Percentiles rank a stretch among this genome's conserved stretches.
These are phyloP conservation scores for Xylaria sp. DNA, from an alignment of 2,329 filamentous ascomycete genomes.

Conservation along the genomic window DNA sequence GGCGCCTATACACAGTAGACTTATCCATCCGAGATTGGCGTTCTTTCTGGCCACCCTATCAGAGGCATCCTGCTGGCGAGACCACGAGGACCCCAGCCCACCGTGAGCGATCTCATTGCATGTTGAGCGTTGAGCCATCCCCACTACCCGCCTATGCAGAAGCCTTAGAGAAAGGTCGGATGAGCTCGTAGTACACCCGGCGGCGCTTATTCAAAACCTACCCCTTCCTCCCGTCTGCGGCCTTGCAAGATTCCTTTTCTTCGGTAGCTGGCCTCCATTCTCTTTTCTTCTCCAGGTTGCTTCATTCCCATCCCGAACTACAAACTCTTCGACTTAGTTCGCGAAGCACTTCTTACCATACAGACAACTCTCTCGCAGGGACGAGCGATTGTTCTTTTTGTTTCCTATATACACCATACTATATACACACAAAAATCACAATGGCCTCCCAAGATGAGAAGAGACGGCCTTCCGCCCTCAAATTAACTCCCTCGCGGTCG, in stretches of 20 bases:
- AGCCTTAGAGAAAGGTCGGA: constrained; percentile 48
- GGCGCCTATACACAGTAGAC: constrained; percentile 60
- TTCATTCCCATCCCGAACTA: constrained; percentile 52
- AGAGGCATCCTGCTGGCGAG: constrained; percentile 50
- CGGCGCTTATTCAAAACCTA: constrained; percentile 65
- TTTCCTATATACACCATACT: constrained; percentile 41
- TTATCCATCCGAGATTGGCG: constrained; percentile 56
- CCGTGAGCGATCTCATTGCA: constrained; percentile 56
- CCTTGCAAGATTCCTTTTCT: constrained; percentile 53
- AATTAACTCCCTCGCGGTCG: constrained; percentile 62
- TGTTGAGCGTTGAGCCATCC: constrained; percentile 51
- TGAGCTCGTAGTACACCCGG: constrained; percentile 49
- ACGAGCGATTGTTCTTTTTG: constrained; percentile 53
- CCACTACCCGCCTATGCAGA: constrained; percentile 55
- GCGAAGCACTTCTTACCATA: constrained; percentile 45
- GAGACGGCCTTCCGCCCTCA: constrained; percentile 67
- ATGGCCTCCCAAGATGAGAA: constrained; percentile 60
- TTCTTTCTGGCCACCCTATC: constrained; percentile 56
- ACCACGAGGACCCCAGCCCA: constrained; percentile 53
- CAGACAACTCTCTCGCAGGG: constrained; percentile 42
- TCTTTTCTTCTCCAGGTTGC: constrained; percentile 51
- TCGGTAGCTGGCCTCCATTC: constrained; percentile 68
- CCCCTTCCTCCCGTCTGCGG: constrained; percentile 55
- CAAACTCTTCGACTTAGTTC: constrained; percentile 45
- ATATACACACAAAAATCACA: constrained; percentile 44